Base-by-base conservation (phyloP, 768 basidiomycete species). In the Nevesoporus exiguus region DNA sequence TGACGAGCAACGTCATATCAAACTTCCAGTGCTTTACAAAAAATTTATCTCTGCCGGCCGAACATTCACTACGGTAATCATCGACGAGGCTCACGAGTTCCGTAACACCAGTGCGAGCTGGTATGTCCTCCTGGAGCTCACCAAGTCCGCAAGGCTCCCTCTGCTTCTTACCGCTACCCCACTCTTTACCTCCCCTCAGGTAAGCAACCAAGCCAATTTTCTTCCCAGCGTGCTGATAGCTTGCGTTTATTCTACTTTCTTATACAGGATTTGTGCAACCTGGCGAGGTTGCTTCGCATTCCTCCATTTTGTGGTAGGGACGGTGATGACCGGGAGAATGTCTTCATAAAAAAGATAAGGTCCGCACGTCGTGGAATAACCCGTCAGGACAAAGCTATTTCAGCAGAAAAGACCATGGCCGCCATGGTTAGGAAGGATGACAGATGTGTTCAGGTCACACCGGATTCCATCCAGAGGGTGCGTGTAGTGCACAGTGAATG, bases 241-340 rank as follows among this genome's bases (percentile, higher is more conserved):
- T n/a, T n/a, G n/a, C n/a, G n/a, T n/a, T n/a, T n/a, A n/a, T n/a
- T n/a, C n/a, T n/a, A n/a, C n/a, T n/a, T n/a, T n/a, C n/a, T n/a
- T n/a, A n/a, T n/a, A n/a, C 14, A 40, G 54, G 40, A 55, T 24
- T 42, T 55, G 24, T 55, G 54, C 33, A 55, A 55, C 10, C 22
- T 55, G 1, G 49, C 31, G 25, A 55, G 49, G 39, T 25, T 55
- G 44, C 54, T 55, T 2, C 24, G 31, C 7, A 55, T 55, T 14
- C 31, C 49, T n/a, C 24, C 21, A 14, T 51, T 55, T 36, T 27
- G 44, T 21, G 45, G 54, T 22, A 25, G 25, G 19, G 31, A 29
- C 1, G 39, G 39, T 1, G 49, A 55, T 3, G 25, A 47, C 31
- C 24, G 8, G 0, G 25, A 55, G 44, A 34, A 27, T 2, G 25